Evolutionary conservation across 345 rosid species (phyloP).

Genomic region (Sisymbrium altissimum): DNA sequence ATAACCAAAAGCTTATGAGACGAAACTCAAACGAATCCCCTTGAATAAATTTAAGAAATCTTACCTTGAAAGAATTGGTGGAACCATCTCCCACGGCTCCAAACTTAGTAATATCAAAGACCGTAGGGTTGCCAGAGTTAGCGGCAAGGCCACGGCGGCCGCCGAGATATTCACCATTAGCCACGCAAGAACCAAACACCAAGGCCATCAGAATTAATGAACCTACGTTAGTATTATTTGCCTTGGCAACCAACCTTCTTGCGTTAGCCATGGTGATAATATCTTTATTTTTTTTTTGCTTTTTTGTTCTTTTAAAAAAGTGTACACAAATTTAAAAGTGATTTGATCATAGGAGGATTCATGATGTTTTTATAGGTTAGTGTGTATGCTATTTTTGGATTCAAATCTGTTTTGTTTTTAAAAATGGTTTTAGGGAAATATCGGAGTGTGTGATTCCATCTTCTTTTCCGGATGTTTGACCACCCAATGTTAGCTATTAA

Average conservation of each 20-base stretch:
- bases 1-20: not conserved
- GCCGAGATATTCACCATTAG: constrained; percentile 34
- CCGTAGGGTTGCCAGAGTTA: constrained; percentile 25
- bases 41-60: not conserved
- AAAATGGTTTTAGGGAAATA: not conserved
- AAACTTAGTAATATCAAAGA: constrained; percentile 41
- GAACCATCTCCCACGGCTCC: constrained; percentile 45
- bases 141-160: constrained; percentile 34
- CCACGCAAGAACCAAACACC: constrained; percentile 41
- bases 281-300: constrained; percentile 1
- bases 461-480: constrained; percentile 27
- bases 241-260: constrained; percentile 26
- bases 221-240: constrained; percentile 15
- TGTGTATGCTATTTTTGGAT: constrained; percentile 7
- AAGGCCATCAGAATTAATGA: constrained; percentile 29
- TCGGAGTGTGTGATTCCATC: constrained; percentile 16
- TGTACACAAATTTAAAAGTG: constrained; percentile 18
- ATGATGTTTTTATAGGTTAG: constrained; percentile 10
- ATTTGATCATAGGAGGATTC: constrained; percentile 1
- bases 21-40: not conserved
- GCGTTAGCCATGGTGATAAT: constrained; percentile 44
- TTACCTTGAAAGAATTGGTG: constrained; percentile 39
- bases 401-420: not conserved
- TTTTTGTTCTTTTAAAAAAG: constrained; percentile 10
- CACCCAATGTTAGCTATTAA: not conserved